Conservation (phyloP, 1,139 yeast genomes). For the Blastobotrys serpentis region DNA sequence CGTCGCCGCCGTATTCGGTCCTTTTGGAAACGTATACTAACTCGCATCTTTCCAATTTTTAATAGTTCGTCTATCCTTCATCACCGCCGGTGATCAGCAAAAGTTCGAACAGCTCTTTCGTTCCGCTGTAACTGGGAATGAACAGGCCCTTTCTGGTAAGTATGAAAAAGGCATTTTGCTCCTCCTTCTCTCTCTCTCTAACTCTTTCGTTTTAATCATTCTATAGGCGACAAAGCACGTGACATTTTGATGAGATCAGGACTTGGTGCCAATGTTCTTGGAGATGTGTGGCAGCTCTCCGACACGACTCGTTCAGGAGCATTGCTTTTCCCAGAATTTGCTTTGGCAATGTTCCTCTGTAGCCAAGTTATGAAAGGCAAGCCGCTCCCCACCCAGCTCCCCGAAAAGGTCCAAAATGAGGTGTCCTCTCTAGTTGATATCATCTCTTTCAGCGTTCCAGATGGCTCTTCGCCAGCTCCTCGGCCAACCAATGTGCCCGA, state of each 20-base stretch:
- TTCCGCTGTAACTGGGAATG: constrained; percentile 73
- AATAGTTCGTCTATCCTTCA: constrained; percentile 71
- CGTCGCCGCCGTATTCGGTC: no score
- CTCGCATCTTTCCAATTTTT: no score
- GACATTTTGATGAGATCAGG: constrained; percentile 79
- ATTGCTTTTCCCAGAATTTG: constrained; percentile 90
- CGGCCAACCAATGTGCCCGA: constrained; percentile 36
- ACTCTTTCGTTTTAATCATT: neutral
- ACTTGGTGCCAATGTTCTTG: constrained; percentile 69
- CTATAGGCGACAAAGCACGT: constrained; percentile 62
- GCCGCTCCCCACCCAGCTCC: constrained; percentile 68
- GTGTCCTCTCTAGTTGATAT: constrained; percentile 86
- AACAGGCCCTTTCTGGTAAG: constrained; percentile 66
- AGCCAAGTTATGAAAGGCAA: constrained; percentile 76
- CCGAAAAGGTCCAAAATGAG: constrained; percentile 73
- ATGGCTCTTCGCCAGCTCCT: constrained; percentile 24
- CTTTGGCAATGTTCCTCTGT: constrained; percentile 86
- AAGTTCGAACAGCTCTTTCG: constrained; percentile 82
- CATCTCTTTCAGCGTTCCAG: constrained; percentile 75
- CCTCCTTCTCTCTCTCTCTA: neutral
- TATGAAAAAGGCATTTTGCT: neutral
- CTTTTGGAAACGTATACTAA: no score
- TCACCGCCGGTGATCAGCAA: constrained; percentile 79
- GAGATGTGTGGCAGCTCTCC: constrained; percentile 86
- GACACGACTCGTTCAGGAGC: constrained; percentile 87